phyloP scores from a whole-genome alignment of 805 yeast species.

The Tetrapisispora taiwanensis region DNA sequence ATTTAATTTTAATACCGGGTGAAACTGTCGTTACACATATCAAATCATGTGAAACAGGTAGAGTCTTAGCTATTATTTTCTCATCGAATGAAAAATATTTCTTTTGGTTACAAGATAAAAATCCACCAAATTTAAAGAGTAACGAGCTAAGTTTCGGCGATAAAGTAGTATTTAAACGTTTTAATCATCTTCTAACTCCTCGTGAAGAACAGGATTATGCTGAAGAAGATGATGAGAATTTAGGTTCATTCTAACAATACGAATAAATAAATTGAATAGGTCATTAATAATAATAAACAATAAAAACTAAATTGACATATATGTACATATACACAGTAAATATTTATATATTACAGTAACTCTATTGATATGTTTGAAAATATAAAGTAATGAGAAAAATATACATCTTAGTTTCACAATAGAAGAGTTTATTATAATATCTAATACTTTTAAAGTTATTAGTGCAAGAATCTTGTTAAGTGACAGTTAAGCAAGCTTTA shows the following conservation, averaged over 20 bases:
- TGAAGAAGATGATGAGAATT: slow-evolving; percentile 7
- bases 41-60: slow-evolving; percentile 59
- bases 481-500: no score
- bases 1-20: slow-evolving; percentile 67
- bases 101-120: slow-evolving; percentile 68
- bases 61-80: slow-evolving; percentile 63
- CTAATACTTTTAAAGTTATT: no score
- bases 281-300: neutral
- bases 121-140: slow-evolving; percentile 39
- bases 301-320: no score
- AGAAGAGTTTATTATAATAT: no score
- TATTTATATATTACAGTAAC: no score
- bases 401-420: no score
- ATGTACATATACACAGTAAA: no score
- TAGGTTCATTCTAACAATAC: no score
- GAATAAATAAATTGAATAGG: no score
- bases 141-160: slow-evolving; percentile 50
- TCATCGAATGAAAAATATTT: slow-evolving; percentile 49
- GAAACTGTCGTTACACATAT: slow-evolving; percentile 71
- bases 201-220: slow-evolving; percentile 14
- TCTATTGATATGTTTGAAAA: no score
- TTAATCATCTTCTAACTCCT: slow-evolving; percentile 40
- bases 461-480: no score
- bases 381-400: no score
- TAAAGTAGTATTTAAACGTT: slow-evolving; percentile 37